Evolutionary conservation across 1,284 basidiomycete species (phyloP), one percentile per base, ranked within the genome.

Genomic region (Cystobasidium pallidum): DNA sequence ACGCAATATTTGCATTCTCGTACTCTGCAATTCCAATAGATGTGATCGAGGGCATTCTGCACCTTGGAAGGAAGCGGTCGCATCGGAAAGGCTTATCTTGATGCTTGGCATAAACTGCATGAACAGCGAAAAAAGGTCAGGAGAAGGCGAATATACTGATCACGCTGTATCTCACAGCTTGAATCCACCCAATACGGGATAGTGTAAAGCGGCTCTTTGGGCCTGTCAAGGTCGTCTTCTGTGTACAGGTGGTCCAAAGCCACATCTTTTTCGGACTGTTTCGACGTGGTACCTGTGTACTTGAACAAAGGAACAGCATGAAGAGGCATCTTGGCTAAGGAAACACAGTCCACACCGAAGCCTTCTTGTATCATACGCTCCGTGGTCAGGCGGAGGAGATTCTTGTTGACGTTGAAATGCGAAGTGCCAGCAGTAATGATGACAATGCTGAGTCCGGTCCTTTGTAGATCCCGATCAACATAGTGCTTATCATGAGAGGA

Each of bases 301-400:
- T 89, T 89, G 81, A 95, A 93, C 8, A 96, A 87, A 0, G 92
- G 92, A 45, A 89, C 74, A 7, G 57, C 93, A 75, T 98, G 94
- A 32, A 99, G 83, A 1, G 96, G 96, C 74, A 91, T 91, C 81
- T 97, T 97, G 43, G 91, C 89, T 45, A 99, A 85, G 54, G 90
- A 91, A 61, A 99, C 88, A 26, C 98, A 86, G 78, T 98, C 92
- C 6, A 97, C 82, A 0, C 89, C 88, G 75, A 95, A 89, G 0
- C 96, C 96, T 80, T 95, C 94, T 78, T 96, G 94, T 47, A 96
- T 86, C 86, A 98, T 88, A n/a, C 96, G 87, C 64, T 92, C 93
- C 0, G 94, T 97, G 0, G 95, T 98, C 75, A 98, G 82, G 4
- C 94, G 88, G 8, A 99, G 84, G 1, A 98, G 86, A 74, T 88